A percentile compares a stretch with the other conserved stretches of the same genome.
phyloP scores from a whole-genome alignment of 768 basidiomycete species.

The Suillus weaverae region DNA sequence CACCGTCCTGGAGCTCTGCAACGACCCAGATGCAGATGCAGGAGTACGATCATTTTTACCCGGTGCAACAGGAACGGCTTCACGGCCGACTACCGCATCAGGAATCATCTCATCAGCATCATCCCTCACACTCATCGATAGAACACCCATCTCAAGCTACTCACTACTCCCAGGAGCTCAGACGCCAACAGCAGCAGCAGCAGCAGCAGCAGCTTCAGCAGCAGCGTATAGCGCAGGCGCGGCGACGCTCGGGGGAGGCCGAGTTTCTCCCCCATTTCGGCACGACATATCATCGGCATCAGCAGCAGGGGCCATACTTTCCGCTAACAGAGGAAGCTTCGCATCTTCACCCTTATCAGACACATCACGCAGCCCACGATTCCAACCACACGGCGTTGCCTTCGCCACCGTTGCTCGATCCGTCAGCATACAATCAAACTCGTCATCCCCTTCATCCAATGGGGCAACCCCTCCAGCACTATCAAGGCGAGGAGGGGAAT shows the following conservation, averaged over 20 bases:
- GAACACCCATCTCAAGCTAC: conserved; percentile 32
- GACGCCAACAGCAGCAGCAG: conserved; percentile 38
- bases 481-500: conserved; percentile 38
- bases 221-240: conserved; percentile 35
- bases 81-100: conserved; percentile 46
- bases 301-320: conserved; percentile 29
- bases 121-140: conserved; percentile 54
- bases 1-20: conserved; percentile 88
- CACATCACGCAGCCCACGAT: conserved; percentile 36
- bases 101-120: conserved; percentile 48
- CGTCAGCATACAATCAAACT: conserved; percentile 27
- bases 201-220: conserved; percentile 38
- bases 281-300: conserved; percentile 32
- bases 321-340: conserved; percentile 29
- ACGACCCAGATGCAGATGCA: conserved; percentile 56
- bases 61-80: conserved; percentile 31
- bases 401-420: conserved; percentile 36
- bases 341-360: conserved; percentile 35
- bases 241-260: conserved; percentile 34
- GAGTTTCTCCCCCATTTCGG: conserved; percentile 40
- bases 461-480: conserved; percentile 35
- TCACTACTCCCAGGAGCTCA: conserved; percentile 51
- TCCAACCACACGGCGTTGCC: conserved; percentile 24
- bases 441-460: conserved; percentile 37
- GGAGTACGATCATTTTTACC: conserved; percentile 49